Base-by-base conservation (phyloP, 2,329 filamentous ascomycete species). In the Didymella pomorum region DNA sequence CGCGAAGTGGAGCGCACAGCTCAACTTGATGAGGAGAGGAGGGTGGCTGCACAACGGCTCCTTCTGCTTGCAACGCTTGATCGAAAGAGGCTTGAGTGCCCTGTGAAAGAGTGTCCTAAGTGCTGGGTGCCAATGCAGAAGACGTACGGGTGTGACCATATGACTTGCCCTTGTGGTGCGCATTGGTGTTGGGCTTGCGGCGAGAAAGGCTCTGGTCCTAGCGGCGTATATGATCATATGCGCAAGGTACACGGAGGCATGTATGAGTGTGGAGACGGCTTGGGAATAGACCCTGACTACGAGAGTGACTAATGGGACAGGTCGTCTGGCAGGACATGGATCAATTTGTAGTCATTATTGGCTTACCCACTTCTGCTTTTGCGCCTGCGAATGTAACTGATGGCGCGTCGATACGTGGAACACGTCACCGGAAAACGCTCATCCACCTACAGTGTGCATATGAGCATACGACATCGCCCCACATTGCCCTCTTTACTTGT, bases 171-270 rank as follows among this genome's bases (percentile, higher is more conserved):
- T 0, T 82, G 79, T 60, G 64, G 68, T 2, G 65, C 61, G 16
- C 73, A 80, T 56, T 81, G 79, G 79, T 81, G 79, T 54, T 81
- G 74, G 70, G 67, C 71, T 11, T 81, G 76, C 60, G 76, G 79
- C 0, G 57, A 71, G 57, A 60, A 62, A 16, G 45, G 23, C 1
- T 71, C 69, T 12, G 58, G 60, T 3, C 46, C 49, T 2, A 35
- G 43, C 0, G 45, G 59, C 2, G 78, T 82, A 23, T 82, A 81
- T 58, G 11, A 29, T 1, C 79, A 82, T 56, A 77, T 82, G 31
- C 3, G 20, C 6, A 23, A 4, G 10, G 20, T 45, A 10, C 52
- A 56, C 29, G 53, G 53, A 18, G 53, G 53, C 2, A 16, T 51
- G n/a, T 56, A 46, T n/a, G 25, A 20, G 14, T 43, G 20, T 20